Evolutionary conservation across 805 yeast species (phyloP), one percentile per base, ranked within the genome.

Genomic region (Kluyveromyces starmeri): DNA sequence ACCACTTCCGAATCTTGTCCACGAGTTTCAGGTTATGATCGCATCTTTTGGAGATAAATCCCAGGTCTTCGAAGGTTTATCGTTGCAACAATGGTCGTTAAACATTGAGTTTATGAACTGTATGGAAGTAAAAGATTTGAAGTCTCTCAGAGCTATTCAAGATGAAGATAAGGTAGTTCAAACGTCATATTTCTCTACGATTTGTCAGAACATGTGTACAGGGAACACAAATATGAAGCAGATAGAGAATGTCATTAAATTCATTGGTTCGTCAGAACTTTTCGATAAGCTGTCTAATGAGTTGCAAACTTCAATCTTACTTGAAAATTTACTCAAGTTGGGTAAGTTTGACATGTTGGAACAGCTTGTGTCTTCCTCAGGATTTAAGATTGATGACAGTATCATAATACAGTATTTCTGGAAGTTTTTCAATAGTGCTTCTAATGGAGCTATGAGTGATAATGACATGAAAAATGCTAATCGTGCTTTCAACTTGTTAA

Each of bases 381-480:
- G 39, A 21, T 32, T 44, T 15, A 19, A 27, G 19, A 27, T 38
- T 11, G 45, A 41, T 8, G 47, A 48, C 13, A 38, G 35, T 7
- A 30, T 49, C 1, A 36, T 61, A 6, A 43, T 51, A 11, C 51
- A 52, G 23, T 51, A 55, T 40, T 67, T 67, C 36, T 62, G 71
- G 64, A 53, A 55, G 21, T 63, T 62, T 35, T 67, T 60, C 43
- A 67, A 67, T 32, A 48, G 46, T 21, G 70, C 73, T 0, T 47
- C 70, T 1, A 67, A 61, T 42, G 68, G 71, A 4, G 51, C 58
- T 17, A 47, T 50, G 18, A 43, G 55, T 4, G 50, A 65, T 35
- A 68, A 68, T 4, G 62, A 61, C 14, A 53, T 69, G 51, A 49
- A 47, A 20, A 60, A 60, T 24, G 70, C 70, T 0, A 41, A 47